Conservation (phyloP, 2,329 filamentous ascomycete genomes). For the Pseudovirgaria hyperparasitica region DNA sequence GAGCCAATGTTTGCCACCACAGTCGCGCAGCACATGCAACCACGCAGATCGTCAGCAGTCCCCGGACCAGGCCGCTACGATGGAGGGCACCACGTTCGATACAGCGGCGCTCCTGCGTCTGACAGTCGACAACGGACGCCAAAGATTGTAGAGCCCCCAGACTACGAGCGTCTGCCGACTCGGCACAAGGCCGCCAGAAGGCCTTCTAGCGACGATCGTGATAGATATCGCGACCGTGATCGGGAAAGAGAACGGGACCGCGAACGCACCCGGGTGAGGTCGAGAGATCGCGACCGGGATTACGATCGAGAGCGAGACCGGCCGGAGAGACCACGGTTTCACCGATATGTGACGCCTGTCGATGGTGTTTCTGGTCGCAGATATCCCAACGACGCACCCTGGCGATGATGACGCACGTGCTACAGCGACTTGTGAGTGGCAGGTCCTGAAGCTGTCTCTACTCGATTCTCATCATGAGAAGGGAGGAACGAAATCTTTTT, state of each 20-base stretch:
- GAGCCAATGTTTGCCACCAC: slow-evolving; percentile 35
- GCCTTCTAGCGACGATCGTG: slow-evolving; percentile 15
- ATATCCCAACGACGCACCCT: slow-evolving; percentile 14
- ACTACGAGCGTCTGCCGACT: slow-evolving; percentile 7
- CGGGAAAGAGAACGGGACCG: slow-evolving; percentile 8
- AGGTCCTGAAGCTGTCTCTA: too few species aligned
- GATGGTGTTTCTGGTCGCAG: slow-evolving; percentile 20
- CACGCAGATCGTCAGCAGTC: too few species aligned
- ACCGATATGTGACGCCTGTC: slow-evolving; percentile 21
- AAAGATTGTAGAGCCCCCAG: slow-evolving; percentile 4
- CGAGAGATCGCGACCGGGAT: slow-evolving; percentile 5
- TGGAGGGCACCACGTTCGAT: too few species aligned
- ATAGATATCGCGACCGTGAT: slow-evolving; percentile 14
- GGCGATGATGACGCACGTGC: slow-evolving; percentile 1
- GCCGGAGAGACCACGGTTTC: slow-evolving; percentile 9
- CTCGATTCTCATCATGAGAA: too few species aligned
- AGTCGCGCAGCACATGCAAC: slow-evolving; percentile 27
- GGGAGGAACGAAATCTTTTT: too few species aligned
- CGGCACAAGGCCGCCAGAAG: too few species aligned
- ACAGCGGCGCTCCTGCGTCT: slow-evolving; percentile 3
- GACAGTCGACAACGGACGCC: slow-evolving; percentile 4
- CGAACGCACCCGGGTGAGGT: too few species aligned
- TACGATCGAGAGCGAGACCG: slow-evolving; percentile 5
- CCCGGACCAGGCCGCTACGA: too few species aligned
- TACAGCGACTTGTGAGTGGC: too few species aligned